A percentile compares a stretch with the other conserved stretches of the same genome.
Evolutionary conservation across 306 rosid genomes (phyloP).

Genomic region (Pueraria montana): DNA sequence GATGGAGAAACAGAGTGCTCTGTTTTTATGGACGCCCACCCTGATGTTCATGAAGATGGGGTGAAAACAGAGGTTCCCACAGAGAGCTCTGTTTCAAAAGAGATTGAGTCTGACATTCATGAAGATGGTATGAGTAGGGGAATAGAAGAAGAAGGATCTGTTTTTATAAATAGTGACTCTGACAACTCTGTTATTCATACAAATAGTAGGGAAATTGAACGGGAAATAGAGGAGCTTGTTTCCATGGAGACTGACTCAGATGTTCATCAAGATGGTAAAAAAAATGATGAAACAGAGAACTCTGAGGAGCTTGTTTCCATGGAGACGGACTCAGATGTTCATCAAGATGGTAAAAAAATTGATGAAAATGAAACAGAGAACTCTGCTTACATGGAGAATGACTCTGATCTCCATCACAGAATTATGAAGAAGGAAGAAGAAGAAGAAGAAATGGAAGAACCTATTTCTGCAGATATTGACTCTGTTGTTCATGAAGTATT

Average conservation of each 20-base stretch:
- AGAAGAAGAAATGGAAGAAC: constrained; percentile 23
- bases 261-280: constrained; percentile 3
- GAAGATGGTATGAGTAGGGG: neutral
- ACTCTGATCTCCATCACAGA: neutral
- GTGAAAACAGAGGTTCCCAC: neutral
- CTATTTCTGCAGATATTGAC: constrained; percentile 9
- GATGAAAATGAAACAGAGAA: constrained; percentile 37
- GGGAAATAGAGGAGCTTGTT: constrained; percentile 31
- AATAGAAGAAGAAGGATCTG: constrained; percentile 36
- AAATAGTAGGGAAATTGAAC: constrained; percentile 24
- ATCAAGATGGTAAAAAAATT: no score
- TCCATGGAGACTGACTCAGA: constrained; percentile 27
- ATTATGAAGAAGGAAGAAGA: neutral
- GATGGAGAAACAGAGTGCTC: constrained; percentile 35
- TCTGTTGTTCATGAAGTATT: neutral
- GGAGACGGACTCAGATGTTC: constrained; percentile 19
- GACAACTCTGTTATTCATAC: neutral
- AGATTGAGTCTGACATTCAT: constrained; percentile 1
- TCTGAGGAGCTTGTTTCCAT: constrained; percentile 22
- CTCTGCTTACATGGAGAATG: constrained; percentile 16
- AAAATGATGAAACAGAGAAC: no score
- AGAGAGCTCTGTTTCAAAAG: constrained; percentile 28
- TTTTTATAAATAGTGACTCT: constrained; percentile 28
- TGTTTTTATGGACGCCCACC: neutral
- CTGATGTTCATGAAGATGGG: neutral